Evolutionary conservation across 371 early-diverging fungal species (phyloP).

Genomic region (Vavraia culicis): DNA sequence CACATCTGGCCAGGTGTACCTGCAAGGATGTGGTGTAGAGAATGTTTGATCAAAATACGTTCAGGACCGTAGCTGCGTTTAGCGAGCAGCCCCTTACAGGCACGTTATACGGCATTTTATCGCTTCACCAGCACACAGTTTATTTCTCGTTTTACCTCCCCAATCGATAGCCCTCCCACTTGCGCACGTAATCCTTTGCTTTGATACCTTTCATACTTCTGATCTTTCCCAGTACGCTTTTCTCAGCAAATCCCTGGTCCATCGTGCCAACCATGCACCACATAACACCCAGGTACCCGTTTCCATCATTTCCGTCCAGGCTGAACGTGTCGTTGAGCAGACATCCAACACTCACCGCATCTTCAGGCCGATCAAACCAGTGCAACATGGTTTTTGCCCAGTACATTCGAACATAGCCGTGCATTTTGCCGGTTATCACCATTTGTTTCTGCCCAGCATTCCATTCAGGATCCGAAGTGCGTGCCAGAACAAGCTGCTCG

Average conservation of each 20-base stretch:
- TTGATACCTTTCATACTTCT: slow-evolving; percentile 10
- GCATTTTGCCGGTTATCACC: slow-evolving; percentile 11
- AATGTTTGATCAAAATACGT: too few relatives aligned
- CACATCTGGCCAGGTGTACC: too few relatives aligned
- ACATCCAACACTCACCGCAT: slow-evolving; percentile 10
- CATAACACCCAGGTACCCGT: slow-evolving; percentile 22
- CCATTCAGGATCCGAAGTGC: slow-evolving; percentile 13
- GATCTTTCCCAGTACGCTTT: slow-evolving; percentile 14
- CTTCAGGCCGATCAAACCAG: slow-evolving; percentile 19
- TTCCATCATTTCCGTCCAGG: slow-evolving; percentile 25
- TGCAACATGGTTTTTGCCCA: slow-evolving; percentile 21
- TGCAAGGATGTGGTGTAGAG: too few relatives aligned
- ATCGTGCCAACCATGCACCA: slow-evolving; percentile 21
- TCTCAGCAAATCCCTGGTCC: slow-evolving; percentile 23
- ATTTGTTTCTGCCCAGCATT: slow-evolving; percentile 25
- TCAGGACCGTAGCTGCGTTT: too few relatives aligned
- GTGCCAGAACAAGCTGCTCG: slow-evolving; percentile 3
- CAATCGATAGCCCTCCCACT: too few relatives aligned
- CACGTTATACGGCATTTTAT: too few relatives aligned
- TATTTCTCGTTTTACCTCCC: too few relatives aligned
- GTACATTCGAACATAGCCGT: slow-evolving; percentile 25
- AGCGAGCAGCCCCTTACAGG: too few relatives aligned
- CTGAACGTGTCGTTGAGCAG: slow-evolving; percentile 21
- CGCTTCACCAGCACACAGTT: too few relatives aligned
- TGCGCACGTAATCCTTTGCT: too few relatives aligned